Evolutionary conservation across 2,329 filamentous ascomycete genomes (phyloP).

Genomic region (Trichoderma harzianum): DNA sequence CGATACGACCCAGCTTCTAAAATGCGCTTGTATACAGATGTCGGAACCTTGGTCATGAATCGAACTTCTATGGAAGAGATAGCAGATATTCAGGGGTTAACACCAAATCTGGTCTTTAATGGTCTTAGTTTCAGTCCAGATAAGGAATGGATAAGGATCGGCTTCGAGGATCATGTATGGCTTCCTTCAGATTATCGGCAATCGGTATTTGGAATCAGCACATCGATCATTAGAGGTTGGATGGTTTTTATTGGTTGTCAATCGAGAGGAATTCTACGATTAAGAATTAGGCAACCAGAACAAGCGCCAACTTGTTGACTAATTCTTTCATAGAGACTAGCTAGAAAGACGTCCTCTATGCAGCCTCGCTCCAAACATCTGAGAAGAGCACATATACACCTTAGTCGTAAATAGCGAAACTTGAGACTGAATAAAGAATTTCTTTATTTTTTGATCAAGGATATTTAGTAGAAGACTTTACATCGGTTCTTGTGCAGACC

Average conservation of each 20-base stretch:
- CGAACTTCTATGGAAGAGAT: neutral
- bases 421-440: neutral
- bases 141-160: neutral
- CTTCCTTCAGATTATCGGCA: neutral
- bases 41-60: neutral
- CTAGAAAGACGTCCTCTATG: neutral
- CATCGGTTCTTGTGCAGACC: too few species aligned
- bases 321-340: neutral
- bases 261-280: neutral
- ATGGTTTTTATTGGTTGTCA: neutral
- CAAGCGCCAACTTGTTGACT: neutral
- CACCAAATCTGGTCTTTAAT: neutral
- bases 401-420: neutral
- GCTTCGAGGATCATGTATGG: neutral
- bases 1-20: neutral
- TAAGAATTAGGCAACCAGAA: neutral
- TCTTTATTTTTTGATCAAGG: neutral
- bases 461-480: neutral
- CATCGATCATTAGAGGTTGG: neutral
- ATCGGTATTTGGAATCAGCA: too few species aligned
- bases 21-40: neutral
- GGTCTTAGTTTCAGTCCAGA: neutral
- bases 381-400: neutral
- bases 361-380: neutral
- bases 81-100: neutral